Evolutionary conservation across 2,329 filamentous ascomycete genomes (phyloP).

Genomic region (Fusarium luffae): DNA sequence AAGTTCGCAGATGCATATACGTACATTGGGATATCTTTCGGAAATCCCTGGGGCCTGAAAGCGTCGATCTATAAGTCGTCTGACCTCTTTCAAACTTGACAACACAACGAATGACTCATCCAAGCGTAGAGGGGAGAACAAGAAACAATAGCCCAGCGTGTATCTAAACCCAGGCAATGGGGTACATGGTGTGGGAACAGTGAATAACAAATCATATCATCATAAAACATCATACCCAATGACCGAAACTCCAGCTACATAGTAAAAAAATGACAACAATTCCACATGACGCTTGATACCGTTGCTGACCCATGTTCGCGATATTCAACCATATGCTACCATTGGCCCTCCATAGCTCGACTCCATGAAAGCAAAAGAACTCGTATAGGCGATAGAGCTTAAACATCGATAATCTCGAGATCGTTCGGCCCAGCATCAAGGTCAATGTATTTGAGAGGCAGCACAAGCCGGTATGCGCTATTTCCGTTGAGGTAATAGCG

Average conservation of each 20-base stretch:
- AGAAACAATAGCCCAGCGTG: background rate
- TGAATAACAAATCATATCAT: slow-evolving; percentile 27
- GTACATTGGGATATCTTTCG: slow-evolving; percentile 69
- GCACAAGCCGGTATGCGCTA: slow-evolving; percentile 87
- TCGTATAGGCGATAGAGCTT: slow-evolving; percentile 4
- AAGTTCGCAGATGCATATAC: slow-evolving; percentile 70
- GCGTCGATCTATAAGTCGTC: slow-evolving; percentile 66
- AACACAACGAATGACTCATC: slow-evolving; percentile 20
- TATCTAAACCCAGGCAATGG: background rate
- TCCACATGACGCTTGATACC: slow-evolving; percentile 16
- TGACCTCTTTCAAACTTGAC: slow-evolving; percentile 50
- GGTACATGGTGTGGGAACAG: slow-evolving; percentile 1
- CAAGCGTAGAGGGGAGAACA: background rate
- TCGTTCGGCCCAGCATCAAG: slow-evolving; percentile 53
- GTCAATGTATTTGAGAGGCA: slow-evolving; percentile 74
- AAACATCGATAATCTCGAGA: slow-evolving; percentile 47
- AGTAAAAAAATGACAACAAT: slow-evolving; percentile 12
- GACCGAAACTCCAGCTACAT: slow-evolving; percentile 25
- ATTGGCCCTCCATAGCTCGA: background rate
- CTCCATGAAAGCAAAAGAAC: slow-evolving; percentile 3
- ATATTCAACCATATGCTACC: background rate
- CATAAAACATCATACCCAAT: slow-evolving; percentile 16
- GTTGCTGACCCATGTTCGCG: background rate
- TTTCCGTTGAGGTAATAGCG: slow-evolving; percentile 97
- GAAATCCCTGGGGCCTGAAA: slow-evolving; percentile 71